These are phyloP conservation scores for Corchorus olitorius DNA, from an alignment of 345 rosid genomes.

Conservation along the genomic window DNA sequence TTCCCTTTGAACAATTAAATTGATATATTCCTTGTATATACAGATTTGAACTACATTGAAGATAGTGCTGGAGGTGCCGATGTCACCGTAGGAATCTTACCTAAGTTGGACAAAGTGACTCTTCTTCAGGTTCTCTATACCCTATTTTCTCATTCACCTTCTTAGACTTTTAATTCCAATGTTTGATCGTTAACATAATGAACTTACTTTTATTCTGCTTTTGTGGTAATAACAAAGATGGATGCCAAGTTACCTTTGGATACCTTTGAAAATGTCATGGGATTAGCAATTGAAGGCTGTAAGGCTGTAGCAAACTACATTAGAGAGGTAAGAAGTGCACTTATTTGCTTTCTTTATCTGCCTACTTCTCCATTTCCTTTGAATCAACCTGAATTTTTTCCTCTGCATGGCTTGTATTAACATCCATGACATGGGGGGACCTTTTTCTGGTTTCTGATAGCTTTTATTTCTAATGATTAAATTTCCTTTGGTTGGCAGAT, in stretches of 20 bases:
- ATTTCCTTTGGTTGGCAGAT: slow-evolving; percentile 43
- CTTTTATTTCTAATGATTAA: neutral
- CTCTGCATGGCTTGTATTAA: neutral
- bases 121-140: slow-evolving; percentile 78
- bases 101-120: slow-evolving; percentile 88
- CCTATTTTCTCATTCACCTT: slow-evolving; percentile 3
- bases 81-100: slow-evolving; percentile 84
- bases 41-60: slow-evolving; percentile 89
- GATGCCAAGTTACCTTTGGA: slow-evolving; percentile 81
- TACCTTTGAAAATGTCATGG: slow-evolving; percentile 84
- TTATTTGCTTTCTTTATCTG: neutral
- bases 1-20: neutral
- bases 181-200: neutral
- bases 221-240: slow-evolving; percentile 52
- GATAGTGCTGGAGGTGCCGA: slow-evolving; percentile 98
- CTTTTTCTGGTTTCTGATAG: neutral
- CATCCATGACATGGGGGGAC: neutral
- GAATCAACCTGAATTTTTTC: neutral
- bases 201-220: neutral
- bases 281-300: slow-evolving; percentile 84
- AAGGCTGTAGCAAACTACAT: slow-evolving; percentile 80
- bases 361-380: neutral
- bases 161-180: neutral
- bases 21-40: slow-evolving; percentile 3
- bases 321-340: slow-evolving; percentile 48